Conservation (phyloP, 1,284 basidiomycete species). For the Hypsizygus ulmarius region DNA sequence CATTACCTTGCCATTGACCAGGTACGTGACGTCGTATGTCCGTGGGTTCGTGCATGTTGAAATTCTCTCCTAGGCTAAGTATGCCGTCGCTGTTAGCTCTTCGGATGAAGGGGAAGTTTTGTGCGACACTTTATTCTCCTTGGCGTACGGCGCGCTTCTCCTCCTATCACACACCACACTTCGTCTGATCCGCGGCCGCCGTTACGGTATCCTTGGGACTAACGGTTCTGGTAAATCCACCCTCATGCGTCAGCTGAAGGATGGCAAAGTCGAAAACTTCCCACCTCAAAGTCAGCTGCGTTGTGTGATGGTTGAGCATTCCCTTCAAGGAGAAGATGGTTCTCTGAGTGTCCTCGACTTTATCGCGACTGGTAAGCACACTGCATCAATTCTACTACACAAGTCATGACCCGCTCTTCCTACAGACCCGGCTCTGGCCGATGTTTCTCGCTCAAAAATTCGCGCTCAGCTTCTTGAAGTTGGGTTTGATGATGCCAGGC, state of each 20-base stretch:
- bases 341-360: constrained; percentile 84
- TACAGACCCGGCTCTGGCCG: constrained; percentile 59
- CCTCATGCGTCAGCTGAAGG: constrained; percentile 92
- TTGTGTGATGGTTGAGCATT: constrained; percentile 95
- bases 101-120: constrained; percentile 83
- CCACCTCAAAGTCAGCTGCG: constrained; percentile 85
- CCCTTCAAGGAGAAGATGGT: constrained; percentile 89
- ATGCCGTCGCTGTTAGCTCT: constrained; percentile 38
- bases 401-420: background rate
- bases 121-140: constrained; percentile 92
- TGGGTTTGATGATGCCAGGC: constrained; percentile 89
- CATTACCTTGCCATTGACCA: constrained; percentile 80
- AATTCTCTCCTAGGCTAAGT: constrained; percentile 46
- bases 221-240: constrained; percentile 98
- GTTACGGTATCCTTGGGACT: constrained; percentile 94
- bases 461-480: constrained; percentile 79
- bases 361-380: constrained; percentile 68
- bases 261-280: constrained; percentile 95
- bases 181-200: constrained; percentile 85
- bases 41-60: constrained; percentile 6
- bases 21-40: constrained; percentile 29
- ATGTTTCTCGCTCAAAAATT: constrained; percentile 67
- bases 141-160: constrained; percentile 95
- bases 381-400: background rate
- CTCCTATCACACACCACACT: constrained; percentile 95